These are phyloP conservation scores for Cyamopsis tetragonoloba DNA, from an alignment of 306 rosid genomes.

Conservation along the genomic window DNA sequence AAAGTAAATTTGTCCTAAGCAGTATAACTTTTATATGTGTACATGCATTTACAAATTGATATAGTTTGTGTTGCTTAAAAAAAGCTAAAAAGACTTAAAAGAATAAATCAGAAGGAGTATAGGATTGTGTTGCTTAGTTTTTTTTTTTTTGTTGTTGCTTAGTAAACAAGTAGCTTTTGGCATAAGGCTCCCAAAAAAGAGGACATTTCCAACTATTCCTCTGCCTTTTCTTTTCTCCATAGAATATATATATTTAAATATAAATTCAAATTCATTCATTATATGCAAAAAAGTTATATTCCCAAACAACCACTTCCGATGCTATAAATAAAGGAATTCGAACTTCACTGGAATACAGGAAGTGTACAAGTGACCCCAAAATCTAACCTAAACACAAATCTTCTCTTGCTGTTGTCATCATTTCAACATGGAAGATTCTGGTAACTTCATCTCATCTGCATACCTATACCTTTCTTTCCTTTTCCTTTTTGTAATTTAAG, in stretches of 20 bases:
- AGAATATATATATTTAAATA: no score
- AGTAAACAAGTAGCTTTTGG: no score
- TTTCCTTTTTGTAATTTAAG: neutral
- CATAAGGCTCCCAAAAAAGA: neutral
- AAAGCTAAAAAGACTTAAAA: no score
- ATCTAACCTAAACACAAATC: neutral
- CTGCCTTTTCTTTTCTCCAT: neutral
- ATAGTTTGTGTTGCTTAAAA: no score
- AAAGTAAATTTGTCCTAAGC: no score
- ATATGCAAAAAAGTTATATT: neutral
- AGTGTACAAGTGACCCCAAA: neutral
- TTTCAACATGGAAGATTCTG: conserved; percentile 10
- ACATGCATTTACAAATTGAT: no score
- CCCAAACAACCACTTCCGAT: neutral
- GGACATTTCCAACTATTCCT: neutral
- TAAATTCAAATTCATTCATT: no score
- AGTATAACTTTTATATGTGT: no score
- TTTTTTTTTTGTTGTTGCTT: no score
- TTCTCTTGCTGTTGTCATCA: neutral
- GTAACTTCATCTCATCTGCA: neutral
- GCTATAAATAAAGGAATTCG: conserved; percentile 4
- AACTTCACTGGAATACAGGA: neutral
- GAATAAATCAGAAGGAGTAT: no score
- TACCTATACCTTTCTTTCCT: neutral
- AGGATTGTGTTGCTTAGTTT: no score